Evolutionary conservation across 75 land plant species (phyloP).

Genomic region (Azolla pinnata): DNA sequence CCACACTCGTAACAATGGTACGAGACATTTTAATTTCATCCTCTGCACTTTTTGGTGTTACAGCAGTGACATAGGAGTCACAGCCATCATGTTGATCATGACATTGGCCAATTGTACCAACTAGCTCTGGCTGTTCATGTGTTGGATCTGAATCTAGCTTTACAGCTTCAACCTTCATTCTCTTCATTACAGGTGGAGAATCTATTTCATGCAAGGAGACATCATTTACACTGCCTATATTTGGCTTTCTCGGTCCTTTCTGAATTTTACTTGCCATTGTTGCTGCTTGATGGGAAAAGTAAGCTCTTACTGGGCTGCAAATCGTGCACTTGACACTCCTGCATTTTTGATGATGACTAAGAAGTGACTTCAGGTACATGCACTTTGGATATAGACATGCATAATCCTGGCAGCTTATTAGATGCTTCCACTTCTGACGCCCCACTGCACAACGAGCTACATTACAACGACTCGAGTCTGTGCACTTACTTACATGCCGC

Average conservation of each 20-base stretch:
- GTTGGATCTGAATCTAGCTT: too few species aligned
- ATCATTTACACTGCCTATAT: constrained; percentile 10
- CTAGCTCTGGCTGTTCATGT: too few species aligned
- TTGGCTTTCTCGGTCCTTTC: constrained; percentile 13
- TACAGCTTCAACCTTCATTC: constrained; percentile 47
- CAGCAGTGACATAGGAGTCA: too few species aligned
- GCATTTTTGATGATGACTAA: constrained; percentile 55
- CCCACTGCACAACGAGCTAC: constrained; percentile 42
- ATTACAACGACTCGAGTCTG: constrained; percentile 41
- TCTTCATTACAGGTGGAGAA: constrained; percentile 44
- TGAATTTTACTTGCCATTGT: constrained; percentile 9
- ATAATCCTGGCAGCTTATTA: constrained; percentile 27
- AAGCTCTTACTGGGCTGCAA: constrained; percentile 62
- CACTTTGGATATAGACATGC: constrained; percentile 61
- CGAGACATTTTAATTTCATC: too few species aligned
- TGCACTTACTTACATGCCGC: constrained; percentile 75
- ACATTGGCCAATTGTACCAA: too few species aligned
- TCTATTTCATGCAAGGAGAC: constrained; percentile 21
- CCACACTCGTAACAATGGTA: too few species aligned
- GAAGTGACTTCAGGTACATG: constrained; percentile 30
- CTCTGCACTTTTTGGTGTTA: too few species aligned
- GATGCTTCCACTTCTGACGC: constrained; percentile 54
- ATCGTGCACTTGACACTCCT: constrained; percentile 53
- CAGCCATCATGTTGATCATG: too few species aligned
- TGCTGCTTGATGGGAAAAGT: constrained; percentile 10